Evolutionary conservation across 192 early-diverging fungal genomes (phyloP).

Genomic region (Funneliformis mosseae): DNA sequence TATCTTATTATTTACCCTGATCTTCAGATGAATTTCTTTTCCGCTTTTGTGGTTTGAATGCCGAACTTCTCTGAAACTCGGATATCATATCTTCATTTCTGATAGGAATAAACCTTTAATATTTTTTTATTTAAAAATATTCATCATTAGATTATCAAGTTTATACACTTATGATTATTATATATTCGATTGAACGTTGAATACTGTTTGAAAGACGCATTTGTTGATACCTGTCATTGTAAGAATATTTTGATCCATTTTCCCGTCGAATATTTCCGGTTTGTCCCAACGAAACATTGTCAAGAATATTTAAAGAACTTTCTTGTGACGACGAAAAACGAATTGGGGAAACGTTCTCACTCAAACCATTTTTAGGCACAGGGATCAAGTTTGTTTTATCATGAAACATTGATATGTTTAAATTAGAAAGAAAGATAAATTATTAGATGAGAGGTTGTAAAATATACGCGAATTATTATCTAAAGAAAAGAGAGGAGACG

Average conservation of each 20-base stretch:
- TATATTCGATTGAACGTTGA: background rate
- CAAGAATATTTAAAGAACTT: background rate
- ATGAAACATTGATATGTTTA: background rate
- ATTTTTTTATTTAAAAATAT: background rate
- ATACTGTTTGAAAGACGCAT: background rate
- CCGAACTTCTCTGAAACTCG: constrained; percentile 3
- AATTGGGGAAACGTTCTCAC: background rate
- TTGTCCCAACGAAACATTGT: background rate
- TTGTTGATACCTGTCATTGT: background rate
- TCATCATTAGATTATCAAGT: no score
- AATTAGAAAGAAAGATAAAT: no score
- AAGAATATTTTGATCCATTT: background rate
- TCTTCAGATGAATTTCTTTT: constrained; percentile 2
- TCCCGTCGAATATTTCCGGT: background rate
- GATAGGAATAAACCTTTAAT: constrained; percentile 21
- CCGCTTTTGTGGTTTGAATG: background rate
- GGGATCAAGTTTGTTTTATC: background rate
- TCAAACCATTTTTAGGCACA: no score
- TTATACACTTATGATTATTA: background rate
- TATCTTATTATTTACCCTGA: background rate
- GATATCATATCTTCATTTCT: constrained; percentile 19
- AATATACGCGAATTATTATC: no score
- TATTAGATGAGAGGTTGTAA: no score
- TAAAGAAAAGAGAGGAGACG: no score
- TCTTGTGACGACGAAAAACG: background rate